Conservation (phyloP, 139 green algal species). For the Micromonas pusilla region DNA sequence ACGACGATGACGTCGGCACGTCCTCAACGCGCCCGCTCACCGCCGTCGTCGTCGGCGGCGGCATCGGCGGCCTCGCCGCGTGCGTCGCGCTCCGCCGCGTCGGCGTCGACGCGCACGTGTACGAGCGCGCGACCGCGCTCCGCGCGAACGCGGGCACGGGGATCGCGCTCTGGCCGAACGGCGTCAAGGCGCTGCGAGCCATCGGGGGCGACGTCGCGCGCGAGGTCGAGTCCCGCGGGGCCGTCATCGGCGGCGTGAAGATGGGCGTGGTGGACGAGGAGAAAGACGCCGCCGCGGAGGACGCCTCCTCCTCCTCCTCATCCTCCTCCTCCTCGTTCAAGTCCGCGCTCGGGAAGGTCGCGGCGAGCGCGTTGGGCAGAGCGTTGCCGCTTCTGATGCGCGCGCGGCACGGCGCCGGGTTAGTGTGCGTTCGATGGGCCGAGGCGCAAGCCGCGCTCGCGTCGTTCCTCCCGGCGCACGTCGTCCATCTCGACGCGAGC, state of each 20-base stretch:
- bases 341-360: not conserved
- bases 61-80: constrained; percentile 24
- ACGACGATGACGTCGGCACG: too few relatives aligned
- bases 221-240: not conserved
- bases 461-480: constrained; percentile 1
- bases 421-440: not conserved
- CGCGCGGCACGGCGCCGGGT: not conserved
- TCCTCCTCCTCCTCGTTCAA: too few relatives aligned
- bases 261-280: not conserved
- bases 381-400: not conserved
- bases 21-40: not conserved
- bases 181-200: not conserved
- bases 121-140: not conserved
- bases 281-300: too few relatives aligned
- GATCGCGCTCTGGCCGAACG: constrained; percentile 6
- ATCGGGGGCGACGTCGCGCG: not conserved
- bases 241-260: not conserved
- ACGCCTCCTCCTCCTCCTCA: too few relatives aligned
- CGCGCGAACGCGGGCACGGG: not conserved
- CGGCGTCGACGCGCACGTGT: constrained; percentile 32
- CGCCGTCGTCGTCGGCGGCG: constrained; percentile 27
- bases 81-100: constrained; percentile 25
- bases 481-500: not conserved
- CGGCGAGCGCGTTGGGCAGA: not conserved
- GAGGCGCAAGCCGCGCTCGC: not conserved